Evolutionary conservation across 1,284 basidiomycete genomes (phyloP).

Genomic region (Cerrena zonata): DNA sequence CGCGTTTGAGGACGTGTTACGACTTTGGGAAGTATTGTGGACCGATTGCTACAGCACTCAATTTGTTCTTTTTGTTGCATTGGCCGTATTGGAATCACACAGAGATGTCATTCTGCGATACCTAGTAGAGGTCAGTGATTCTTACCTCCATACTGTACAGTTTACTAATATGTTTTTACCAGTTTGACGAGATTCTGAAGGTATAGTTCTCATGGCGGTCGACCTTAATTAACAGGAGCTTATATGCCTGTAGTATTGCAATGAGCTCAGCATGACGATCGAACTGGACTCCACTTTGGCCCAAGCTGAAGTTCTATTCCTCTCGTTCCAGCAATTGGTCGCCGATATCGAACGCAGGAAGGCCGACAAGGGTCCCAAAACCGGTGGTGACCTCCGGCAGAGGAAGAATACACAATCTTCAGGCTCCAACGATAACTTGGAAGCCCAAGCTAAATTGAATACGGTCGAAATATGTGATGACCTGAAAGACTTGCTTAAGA

Average conservation of each 20-base stretch:
- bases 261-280: conserved; percentile 89
- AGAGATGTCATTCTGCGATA: conserved; percentile 91
- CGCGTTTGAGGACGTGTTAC: conserved; percentile 79
- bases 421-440: conserved; percentile 5
- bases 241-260: conserved; percentile 63
- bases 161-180: conserved; percentile 4
- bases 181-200: conserved; percentile 87
- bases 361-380: conserved; percentile 39
- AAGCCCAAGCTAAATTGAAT: conserved; percentile 17
- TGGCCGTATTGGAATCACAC: conserved; percentile 91
- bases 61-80: conserved; percentile 91
- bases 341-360: conserved; percentile 79
- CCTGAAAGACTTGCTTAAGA: conserved; percentile 47
- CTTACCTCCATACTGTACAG: neutral
- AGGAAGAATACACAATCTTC: conserved; percentile 8
- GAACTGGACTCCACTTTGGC: conserved; percentile 87
- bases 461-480: conserved; percentile 44
- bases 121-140: conserved; percentile 69
- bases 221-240: no score
- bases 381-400: conserved; percentile 11
- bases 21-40: conserved; percentile 95
- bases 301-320: conserved; percentile 89
- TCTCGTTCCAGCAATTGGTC: conserved; percentile 78
- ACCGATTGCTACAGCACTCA: conserved; percentile 83
- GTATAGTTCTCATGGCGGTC: conserved; percentile 28